Evolutionary conservation across 768 basidiomycete species (phyloP).

Genomic region (Butyriboletus loyo): DNA sequence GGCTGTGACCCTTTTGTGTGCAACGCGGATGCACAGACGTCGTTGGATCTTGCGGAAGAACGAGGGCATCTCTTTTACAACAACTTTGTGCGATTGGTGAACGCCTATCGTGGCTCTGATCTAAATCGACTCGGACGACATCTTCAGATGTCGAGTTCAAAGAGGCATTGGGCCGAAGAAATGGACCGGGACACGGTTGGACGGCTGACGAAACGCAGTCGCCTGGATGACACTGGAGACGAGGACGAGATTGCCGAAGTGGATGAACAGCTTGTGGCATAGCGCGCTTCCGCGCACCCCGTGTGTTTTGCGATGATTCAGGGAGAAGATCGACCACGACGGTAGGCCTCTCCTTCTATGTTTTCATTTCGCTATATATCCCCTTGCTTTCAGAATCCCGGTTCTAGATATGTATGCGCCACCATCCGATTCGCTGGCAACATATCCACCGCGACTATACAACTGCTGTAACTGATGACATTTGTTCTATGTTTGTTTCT

Average conservation of each 20-base stretch:
- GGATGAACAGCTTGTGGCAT: conserved; percentile 1
- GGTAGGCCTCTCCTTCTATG: too few species aligned
- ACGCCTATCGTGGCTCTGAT: background rate
- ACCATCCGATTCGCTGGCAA: too few species aligned
- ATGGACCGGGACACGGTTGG: background rate
- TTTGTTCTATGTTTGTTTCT: too few species aligned
- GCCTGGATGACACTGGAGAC: background rate
- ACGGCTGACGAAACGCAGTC: background rate
- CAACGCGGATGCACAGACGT: background rate
- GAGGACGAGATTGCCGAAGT: background rate
- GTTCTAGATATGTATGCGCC: too few species aligned
- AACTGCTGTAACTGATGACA: too few species aligned
- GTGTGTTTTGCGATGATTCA: background rate
- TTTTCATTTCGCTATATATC: too few species aligned
- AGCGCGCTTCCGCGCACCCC: background rate
- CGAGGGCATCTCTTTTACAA: background rate
- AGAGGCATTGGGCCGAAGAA: background rate
- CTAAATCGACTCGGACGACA: background rate
- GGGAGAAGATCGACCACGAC: too few species aligned
- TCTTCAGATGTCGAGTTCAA: background rate
- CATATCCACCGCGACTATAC: too few species aligned
- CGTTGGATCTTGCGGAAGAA: background rate
- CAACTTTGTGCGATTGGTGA: background rate
- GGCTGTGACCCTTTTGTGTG: background rate
- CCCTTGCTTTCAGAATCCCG: too few species aligned